Base-by-base conservation (phyloP, 768 basidiomycete genomes). In the Amanita subjunquillea region DNA sequence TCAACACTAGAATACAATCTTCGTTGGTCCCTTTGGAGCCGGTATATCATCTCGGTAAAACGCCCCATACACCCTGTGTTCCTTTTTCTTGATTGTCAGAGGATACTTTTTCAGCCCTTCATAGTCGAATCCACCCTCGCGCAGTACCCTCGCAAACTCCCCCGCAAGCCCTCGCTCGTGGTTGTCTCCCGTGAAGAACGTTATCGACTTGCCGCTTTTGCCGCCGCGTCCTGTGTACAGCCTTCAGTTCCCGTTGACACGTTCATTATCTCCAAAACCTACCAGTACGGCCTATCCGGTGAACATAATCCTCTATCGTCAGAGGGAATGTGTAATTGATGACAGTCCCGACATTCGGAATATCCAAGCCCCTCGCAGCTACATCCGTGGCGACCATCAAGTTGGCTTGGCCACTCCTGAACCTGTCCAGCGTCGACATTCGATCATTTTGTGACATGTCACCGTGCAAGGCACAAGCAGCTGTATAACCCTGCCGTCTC, bases 311-410 rank as follows among this genome's bases (percentile, higher is more conserved):
- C 70, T 96, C 95, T 45, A 97, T 86, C 2, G 93, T 97, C 62
- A 99, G 72, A 38, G 95, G 95, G 71, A 94, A 97, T n/a, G 90
- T 94, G 62, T 96, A 95, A 69, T 97, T 96, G 65, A 98, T 81
- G 44, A 99, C 96, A 23, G 85, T 79, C 23, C 82, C 88, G 29
- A 99, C 96, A 63, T 95, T 85, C 2, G 96, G 94, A 60, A 99
- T 98, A 72, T 99, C 96, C 57, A 99, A 72, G 7, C 96, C 96
- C 50, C 96, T 82, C 43, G 96, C 96, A 9, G 96, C 96, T 7
- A 99, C 96, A 65, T 99, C 96, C 22, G 91, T 99, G 7, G 96
- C 96, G 48, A 99, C 95, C 56, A 98, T 74, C 25, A 98, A 63
- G 39, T 83, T 80, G 6, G 82, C 86, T 48, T 73, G 76, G 2